A percentile compares a stretch with the other conserved stretches of the same genome.
phyloP scores from a whole-genome alignment of 108 stramenopile genomes.

The Fragilaria crotonensis region DNA sequence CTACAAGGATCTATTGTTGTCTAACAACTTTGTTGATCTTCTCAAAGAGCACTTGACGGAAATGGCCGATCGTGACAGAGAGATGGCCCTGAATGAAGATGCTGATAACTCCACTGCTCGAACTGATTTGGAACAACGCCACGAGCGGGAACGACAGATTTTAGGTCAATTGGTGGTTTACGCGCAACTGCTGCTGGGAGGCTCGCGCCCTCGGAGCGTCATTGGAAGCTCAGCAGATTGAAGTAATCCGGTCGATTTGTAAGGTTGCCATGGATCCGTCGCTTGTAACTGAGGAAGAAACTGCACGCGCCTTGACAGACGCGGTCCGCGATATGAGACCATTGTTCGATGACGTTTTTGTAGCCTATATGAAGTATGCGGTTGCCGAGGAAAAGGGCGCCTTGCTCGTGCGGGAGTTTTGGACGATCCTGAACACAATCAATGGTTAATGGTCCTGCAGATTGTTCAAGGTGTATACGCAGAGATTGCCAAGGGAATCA shows the following conservation, averaged over 20 bases:
- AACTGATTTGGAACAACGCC: constrained; percentile 27
- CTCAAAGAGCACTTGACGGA: constrained; percentile 47
- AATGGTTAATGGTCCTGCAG: constrained; percentile 79
- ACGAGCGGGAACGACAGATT: constrained; percentile 55
- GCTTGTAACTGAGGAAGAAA: constrained; percentile 73
- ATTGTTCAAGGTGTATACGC: constrained; percentile 86
- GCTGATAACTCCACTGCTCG: constrained; percentile 4
- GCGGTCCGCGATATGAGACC: constrained; percentile 83
- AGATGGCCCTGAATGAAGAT: constrained; percentile 10
- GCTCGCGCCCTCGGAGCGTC: constrained; percentile 71
- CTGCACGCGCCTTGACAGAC: constrained; percentile 71
- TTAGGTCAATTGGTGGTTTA: constrained; percentile 61
- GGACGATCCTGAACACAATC: constrained; percentile 80
- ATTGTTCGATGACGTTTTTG: constrained; percentile 75
- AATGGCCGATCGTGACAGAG: constrained; percentile 63
- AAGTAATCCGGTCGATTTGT: constrained; percentile 79
- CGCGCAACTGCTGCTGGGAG: constrained; percentile 69
- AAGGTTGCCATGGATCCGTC: constrained; percentile 85
- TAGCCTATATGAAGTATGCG: constrained; percentile 85
- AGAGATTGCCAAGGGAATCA: constrained; percentile 62
- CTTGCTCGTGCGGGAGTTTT: constrained; percentile 59
- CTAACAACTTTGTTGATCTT: constrained; percentile 64
- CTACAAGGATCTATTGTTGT: constrained; percentile 80
- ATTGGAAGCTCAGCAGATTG: constrained; percentile 75
- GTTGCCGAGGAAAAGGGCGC: constrained; percentile 79